Conservation (phyloP, 352 stramenopile species). For the Phytophthora pseudosyringae region DNA sequence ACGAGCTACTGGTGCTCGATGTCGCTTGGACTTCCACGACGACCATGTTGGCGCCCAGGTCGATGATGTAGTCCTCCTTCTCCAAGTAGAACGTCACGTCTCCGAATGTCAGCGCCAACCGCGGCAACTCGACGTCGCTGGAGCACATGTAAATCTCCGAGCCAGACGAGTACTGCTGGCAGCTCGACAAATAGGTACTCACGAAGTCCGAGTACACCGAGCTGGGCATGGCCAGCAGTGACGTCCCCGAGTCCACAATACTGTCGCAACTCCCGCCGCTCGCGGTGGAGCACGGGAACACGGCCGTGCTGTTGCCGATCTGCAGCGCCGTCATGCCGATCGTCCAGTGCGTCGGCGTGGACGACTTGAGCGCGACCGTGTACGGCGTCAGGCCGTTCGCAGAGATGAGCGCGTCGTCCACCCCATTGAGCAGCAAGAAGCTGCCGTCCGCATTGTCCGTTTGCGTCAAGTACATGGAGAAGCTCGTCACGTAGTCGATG, state of each 20-base stretch:
- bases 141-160: conserved; percentile 66
- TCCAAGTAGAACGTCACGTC: conserved; percentile 67
- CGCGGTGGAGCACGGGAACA: conserved; percentile 51
- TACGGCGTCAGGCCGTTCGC: conserved; percentile 50
- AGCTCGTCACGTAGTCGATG: conserved; percentile 66
- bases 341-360: conserved; percentile 64
- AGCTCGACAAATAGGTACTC: conserved; percentile 51
- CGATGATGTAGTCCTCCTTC: conserved; percentile 65
- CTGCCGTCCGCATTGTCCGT: conserved; percentile 53
- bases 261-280: conserved; percentile 37
- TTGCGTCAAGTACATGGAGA: conserved; percentile 70
- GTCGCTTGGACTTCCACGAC: conserved; percentile 54
- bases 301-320: conserved; percentile 43
- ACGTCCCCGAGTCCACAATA: conserved; percentile 77
- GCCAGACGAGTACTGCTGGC: conserved; percentile 36
- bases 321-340: conserved; percentile 69
- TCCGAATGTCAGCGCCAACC: conserved; percentile 59
- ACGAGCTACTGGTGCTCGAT: conserved; percentile 36
- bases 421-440: conserved; percentile 74
- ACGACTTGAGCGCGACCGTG: conserved; percentile 55
- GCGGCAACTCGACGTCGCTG: conserved; percentile 50
- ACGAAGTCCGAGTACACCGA: conserved; percentile 50
- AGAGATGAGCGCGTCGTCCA: conserved; percentile 64
- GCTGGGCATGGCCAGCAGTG: conserved; percentile 59
- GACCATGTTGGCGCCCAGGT: conserved; percentile 33